These are phyloP conservation scores for Pittosporum tobira DNA, from an alignment of 129 eudicot genomes.

Conservation along the genomic window DNA sequence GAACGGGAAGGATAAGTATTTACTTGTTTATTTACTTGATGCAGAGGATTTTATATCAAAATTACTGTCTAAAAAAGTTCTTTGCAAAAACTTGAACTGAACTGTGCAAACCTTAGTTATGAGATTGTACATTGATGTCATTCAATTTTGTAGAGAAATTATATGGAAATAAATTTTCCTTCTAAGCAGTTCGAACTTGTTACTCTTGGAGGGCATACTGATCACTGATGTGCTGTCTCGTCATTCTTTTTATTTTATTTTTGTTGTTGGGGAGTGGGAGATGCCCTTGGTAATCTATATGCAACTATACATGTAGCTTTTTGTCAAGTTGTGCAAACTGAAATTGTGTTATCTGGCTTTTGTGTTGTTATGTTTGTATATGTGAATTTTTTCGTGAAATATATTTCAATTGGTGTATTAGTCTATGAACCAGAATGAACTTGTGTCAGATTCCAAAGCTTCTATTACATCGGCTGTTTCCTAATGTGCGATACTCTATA, in stretches of 20 bases:
- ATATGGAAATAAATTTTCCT: too few species aligned
- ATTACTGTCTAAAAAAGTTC: background rate
- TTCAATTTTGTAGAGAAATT: too few species aligned
- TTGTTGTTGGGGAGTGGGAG: background rate
- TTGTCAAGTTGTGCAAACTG: background rate
- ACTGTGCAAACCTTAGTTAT: background rate
- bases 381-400: background rate
- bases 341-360: background rate
- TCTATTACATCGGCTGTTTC: conserved; percentile 81
- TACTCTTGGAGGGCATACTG: too few species aligned
- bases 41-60: too few species aligned
- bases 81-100: too few species aligned
- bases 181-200: too few species aligned
- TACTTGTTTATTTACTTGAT: background rate
- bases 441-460: conserved; percentile 79
- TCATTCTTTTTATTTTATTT: too few species aligned
- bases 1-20: background rate
- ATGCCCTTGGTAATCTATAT: too few species aligned
- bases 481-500: conserved; percentile 68
- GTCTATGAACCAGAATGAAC: conserved; percentile 14
- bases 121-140: too few species aligned
- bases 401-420: background rate
- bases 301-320: background rate
- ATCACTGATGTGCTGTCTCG: too few species aligned
- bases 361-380: background rate